Conservation (phyloP, 768 basidiomycete species). For the Leccinum aurantiacum region DNA sequence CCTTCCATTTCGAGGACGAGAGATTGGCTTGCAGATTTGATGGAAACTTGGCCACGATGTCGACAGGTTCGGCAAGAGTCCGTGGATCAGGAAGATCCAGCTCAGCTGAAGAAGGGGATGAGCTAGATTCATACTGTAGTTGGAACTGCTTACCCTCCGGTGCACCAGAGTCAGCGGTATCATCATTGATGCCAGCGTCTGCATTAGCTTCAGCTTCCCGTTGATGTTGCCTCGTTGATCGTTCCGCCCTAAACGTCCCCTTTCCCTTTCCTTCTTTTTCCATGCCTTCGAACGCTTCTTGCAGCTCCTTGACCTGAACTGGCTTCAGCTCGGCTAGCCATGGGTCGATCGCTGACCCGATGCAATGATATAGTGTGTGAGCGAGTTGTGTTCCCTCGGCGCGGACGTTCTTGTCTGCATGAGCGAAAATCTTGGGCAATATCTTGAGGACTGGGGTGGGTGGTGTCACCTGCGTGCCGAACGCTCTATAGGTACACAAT, state of each 20-base stretch:
- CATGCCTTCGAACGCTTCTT: constrained; percentile 83
- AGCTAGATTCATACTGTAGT: not conserved
- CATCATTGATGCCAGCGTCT: constrained; percentile 34
- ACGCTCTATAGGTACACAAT: constrained; percentile 48
- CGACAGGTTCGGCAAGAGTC: constrained; percentile 75
- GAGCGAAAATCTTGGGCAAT: constrained; percentile 91
- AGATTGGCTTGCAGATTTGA: constrained; percentile 69
- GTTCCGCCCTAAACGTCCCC: constrained; percentile 74
- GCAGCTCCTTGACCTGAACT: constrained; percentile 94
- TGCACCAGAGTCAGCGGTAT: constrained; percentile 44
- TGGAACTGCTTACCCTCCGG: constrained; percentile 46
- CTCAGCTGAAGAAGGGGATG: constrained; percentile 36
- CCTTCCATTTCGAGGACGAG: constrained; percentile 96
- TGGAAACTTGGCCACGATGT: constrained; percentile 76
- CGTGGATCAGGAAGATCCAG: constrained; percentile 68
- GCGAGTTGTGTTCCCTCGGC: constrained; percentile 83
- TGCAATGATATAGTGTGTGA: constrained; percentile 78
- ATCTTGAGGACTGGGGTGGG: constrained; percentile 81
- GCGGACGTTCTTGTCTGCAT: constrained; percentile 93
- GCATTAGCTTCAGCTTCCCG: constrained; percentile 62
- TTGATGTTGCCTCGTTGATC: constrained; percentile 74
- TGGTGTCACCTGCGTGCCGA: constrained; percentile 74
- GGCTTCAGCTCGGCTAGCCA: constrained; percentile 91
- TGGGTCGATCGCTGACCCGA: constrained; percentile 81
- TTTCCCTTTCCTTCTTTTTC: constrained; percentile 85